phyloP scores from a whole-genome alignment of 208 protist genomes.

The Trypanosoma theileri region DNA sequence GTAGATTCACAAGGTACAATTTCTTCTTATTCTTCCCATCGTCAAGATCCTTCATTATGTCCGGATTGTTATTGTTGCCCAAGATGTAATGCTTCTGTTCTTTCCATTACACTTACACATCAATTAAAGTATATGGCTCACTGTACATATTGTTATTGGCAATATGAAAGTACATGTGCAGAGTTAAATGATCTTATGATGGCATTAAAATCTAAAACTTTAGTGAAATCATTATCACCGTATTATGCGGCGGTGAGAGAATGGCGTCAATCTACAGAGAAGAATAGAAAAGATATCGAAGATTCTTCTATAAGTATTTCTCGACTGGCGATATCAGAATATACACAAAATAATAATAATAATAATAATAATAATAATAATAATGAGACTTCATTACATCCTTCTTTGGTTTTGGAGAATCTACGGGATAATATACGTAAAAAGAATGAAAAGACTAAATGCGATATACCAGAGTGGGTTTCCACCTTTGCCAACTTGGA shows the following conservation, averaged over 20 bases:
- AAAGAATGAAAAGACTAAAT: neutral
- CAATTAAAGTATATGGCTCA: constrained; percentile 41
- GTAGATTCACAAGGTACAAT: neutral
- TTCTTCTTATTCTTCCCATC: neutral
- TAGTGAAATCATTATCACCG: neutral
- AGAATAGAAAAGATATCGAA: neutral
- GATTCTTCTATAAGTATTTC: constrained; percentile 15
- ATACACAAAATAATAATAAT: neutral
- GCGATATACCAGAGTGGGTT: constrained; percentile 2
- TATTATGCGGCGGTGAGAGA: constrained; percentile 1
- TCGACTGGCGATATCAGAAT: constrained; percentile 3
- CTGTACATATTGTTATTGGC: constrained; percentile 61
- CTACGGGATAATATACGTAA: constrained; percentile 22
- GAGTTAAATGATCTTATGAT: constrained; percentile 9
- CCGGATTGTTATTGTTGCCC: constrained; percentile 53
- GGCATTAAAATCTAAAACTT: neutral
- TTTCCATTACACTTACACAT: constrained; percentile 12
- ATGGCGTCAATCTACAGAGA: constrained; percentile 8
- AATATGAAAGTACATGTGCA: constrained; percentile 12
- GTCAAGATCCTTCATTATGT: constrained; percentile 28
- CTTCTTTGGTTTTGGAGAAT: constrained; percentile 37
- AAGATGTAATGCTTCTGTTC: constrained; percentile 34
- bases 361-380: constrained; percentile 6
- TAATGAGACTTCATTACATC: constrained; percentile 18
- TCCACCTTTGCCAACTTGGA: neutral